phyloP scores from a whole-genome alignment of 192 early-diverging fungal genomes.

The Dimargaris verticillata region DNA sequence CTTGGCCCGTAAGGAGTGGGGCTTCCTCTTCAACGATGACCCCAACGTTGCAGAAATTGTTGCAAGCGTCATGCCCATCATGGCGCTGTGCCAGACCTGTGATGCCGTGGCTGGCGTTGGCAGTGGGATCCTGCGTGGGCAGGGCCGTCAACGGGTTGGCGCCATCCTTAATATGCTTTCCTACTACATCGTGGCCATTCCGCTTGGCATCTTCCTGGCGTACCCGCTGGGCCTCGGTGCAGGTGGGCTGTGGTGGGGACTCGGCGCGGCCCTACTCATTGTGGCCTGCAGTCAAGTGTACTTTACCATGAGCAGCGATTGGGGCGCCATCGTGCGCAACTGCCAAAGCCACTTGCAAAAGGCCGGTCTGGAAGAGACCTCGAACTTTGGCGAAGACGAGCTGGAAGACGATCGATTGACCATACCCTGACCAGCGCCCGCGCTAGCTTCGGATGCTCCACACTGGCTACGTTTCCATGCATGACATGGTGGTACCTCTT shows the following conservation, averaged over 20 bases:
- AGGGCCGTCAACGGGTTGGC: constrained; percentile 34
- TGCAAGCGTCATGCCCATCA: constrained; percentile 59
- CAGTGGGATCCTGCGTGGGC: constrained; percentile 34
- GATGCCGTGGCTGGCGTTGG: constrained; percentile 46
- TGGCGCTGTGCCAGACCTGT: constrained; percentile 47
- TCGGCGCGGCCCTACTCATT: constrained; percentile 18
- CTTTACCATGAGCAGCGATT: constrained; percentile 13
- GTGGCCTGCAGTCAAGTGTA: constrained; percentile 22
- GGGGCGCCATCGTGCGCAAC: background rate
- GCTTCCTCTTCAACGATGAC: constrained; percentile 47
- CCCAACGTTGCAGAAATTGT: constrained; percentile 48
- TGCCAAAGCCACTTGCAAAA: background rate
- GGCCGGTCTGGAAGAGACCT: background rate
- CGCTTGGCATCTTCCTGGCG: constrained; percentile 34
- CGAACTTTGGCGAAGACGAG: too few species aligned
- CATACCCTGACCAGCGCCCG: too few species aligned
- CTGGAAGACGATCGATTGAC: too few species aligned
- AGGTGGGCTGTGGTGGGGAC: constrained; percentile 29
- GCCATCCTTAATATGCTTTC: constrained; percentile 32
- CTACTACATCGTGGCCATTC: constrained; percentile 38
- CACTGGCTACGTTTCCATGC: too few species aligned
- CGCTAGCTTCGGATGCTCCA: too few species aligned
- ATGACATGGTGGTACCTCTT: too few species aligned
- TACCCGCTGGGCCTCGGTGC: constrained; percentile 24
- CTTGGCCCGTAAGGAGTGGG: constrained; percentile 24